phyloP scores from a whole-genome alignment of 2,329 filamentous ascomycete species.

The Metarhizium humberi region DNA sequence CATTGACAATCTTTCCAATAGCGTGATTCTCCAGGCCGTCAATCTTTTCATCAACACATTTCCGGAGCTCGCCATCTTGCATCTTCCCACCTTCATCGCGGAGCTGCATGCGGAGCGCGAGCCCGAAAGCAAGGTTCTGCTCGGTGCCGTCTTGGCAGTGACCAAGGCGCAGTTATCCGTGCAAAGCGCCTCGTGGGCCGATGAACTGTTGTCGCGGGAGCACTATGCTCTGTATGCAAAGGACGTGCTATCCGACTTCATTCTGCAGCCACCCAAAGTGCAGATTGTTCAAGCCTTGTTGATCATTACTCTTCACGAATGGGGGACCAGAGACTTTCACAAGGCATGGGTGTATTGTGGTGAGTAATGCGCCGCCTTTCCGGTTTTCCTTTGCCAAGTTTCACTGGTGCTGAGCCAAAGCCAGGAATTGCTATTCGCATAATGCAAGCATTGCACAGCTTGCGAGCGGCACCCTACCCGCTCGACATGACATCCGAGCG shows the following conservation, averaged over 20 bases:
- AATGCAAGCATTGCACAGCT: constrained; percentile 26
- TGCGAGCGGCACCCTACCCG: constrained; percentile 17
- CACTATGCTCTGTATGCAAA: constrained; percentile 22
- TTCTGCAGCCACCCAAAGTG: constrained; percentile 20
- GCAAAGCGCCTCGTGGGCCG: constrained; percentile 18
- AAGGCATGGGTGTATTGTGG: constrained; percentile 33
- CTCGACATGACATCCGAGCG: constrained; percentile 15
- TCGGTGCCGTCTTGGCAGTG: constrained; percentile 20
- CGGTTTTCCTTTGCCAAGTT: not conserved
- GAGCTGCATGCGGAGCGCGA: constrained; percentile 13
- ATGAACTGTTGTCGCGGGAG: constrained; percentile 19
- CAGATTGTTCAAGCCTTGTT: constrained; percentile 29
- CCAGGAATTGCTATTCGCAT: constrained; percentile 27
- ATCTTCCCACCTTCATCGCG: constrained; percentile 20
- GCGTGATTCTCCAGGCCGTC: constrained; percentile 20
- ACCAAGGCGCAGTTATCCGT: constrained; percentile 22
- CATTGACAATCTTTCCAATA: constrained; percentile 14
- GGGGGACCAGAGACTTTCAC: constrained; percentile 31
- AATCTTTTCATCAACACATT: constrained; percentile 25
- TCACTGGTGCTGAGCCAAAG: not conserved
- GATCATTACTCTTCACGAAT: constrained; percentile 30
- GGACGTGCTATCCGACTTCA: constrained; percentile 16
- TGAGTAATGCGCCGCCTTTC: constrained; percentile 1
- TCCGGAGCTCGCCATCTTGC: constrained; percentile 23
- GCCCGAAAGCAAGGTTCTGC: constrained; percentile 18